Evolutionary conservation across 768 basidiomycete genomes (phyloP).

Genomic region (Phallus indusiatus): DNA sequence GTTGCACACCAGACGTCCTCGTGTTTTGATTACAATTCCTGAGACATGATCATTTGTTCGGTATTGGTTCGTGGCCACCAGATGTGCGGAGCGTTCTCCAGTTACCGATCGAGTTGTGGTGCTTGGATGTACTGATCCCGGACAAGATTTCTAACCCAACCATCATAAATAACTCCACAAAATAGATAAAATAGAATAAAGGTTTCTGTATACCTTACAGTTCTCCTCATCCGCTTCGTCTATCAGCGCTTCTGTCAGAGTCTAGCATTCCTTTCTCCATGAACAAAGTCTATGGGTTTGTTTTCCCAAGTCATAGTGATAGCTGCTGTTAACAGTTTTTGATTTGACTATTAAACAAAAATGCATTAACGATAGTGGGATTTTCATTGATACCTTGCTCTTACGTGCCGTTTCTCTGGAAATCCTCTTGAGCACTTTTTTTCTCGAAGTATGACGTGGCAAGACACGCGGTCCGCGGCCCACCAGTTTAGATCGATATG

Average conservation of each 20-base stretch:
- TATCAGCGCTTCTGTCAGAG: slow-evolving; percentile 59
- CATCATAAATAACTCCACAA: too few relatives aligned
- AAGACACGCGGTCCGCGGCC: slow-evolving; percentile 78
- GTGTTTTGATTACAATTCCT: slow-evolving; percentile 43
- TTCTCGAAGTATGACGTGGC: slow-evolving; percentile 80
- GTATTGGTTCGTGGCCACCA: slow-evolving; percentile 21
- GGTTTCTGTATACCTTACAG: slow-evolving; percentile 30
- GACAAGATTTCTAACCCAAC: slow-evolving; percentile 23
- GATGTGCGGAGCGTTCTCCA: slow-evolving; percentile 48
- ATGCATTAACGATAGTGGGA: neutral
- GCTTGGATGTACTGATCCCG: slow-evolving; percentile 56
- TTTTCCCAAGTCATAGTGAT: slow-evolving; percentile 90
- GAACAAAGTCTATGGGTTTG: slow-evolving; percentile 60
- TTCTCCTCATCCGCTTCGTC: slow-evolving; percentile 71
- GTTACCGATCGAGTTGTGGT: slow-evolving; percentile 30
- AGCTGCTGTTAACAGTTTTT: slow-evolving; percentile 66
- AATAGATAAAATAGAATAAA: too few relatives aligned
- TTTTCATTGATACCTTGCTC: slow-evolving; percentile 16
- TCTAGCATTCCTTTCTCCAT: slow-evolving; percentile 76
- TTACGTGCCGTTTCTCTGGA: slow-evolving; percentile 82
- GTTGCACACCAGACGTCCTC: slow-evolving; percentile 25
- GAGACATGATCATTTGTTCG: slow-evolving; percentile 52
- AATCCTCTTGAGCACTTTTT: slow-evolving; percentile 96
- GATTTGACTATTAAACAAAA: slow-evolving; percentile 56
- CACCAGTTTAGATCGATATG: slow-evolving; percentile 72